Evolutionary conservation across 495 filamentous ascomycete genomes (phyloP), one percentile per base, ranked within the genome.

Genomic region (Aspergillus sclerotioniger): DNA sequence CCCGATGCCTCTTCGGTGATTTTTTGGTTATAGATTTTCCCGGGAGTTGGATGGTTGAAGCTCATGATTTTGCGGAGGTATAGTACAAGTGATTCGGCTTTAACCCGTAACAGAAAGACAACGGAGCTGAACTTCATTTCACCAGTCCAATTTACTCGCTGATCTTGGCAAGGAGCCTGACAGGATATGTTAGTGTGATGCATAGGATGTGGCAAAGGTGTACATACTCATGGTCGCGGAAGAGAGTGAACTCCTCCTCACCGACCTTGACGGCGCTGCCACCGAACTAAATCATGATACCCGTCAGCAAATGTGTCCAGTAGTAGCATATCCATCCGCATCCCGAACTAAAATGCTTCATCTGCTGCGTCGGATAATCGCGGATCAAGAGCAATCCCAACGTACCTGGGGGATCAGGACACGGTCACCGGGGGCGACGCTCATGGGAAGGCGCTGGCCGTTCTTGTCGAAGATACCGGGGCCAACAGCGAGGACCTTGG

Each of bases 371-470:
- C 29, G 29, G 44, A n/a, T 32, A 15, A 35, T 7, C 29, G 58
- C 60, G 64, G 63, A 53, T 56, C 53, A 10, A 51, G 51, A 25
- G 25, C 43, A 7, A 52, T 19, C 39, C 21, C 51, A 54, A 77
- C 87, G 61, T 84, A 97, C 93, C 87, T 93, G 90, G 62, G 94
- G 94, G 75, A 97, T 96, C 81, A 99, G 79, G 52, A 99, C 94
- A 71, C 90, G 88, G 79, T 99, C 94, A 59, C 94, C 94, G 33
- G 84, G 71, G 64, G 74, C 57, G 62, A 98, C 94, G 67, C 89
- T 87, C 78, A 90, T 88, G 62, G 86, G 79, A 58, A 96, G 74
- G 58, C 90, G 83, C 81, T 93, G 87, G 58, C 94, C 94, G 51
- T 97, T 89, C 73, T 86, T 89, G 78, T 92, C 90, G 51, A 95